phyloP scores from a whole-genome alignment of 345 rosid genomes.

The Isatis tinctoria region DNA sequence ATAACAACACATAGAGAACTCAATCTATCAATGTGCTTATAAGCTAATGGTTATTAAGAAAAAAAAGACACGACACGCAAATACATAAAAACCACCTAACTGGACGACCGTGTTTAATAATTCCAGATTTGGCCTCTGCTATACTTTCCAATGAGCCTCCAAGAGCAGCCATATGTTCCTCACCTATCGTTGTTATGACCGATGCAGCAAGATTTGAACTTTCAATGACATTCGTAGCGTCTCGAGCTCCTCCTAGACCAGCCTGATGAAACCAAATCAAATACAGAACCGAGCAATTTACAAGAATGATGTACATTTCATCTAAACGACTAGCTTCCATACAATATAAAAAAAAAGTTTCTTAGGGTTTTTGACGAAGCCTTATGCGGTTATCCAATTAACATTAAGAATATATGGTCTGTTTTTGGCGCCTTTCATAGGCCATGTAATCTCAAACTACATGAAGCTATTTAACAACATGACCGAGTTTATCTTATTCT shows the following conservation, averaged over 20 bases:
- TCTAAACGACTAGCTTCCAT: neutral
- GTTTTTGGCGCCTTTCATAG: slow-evolving; percentile 45
- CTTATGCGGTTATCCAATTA: slow-evolving; percentile 39
- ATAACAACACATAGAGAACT: neutral
- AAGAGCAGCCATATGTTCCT: slow-evolving; percentile 78
- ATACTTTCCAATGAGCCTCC: slow-evolving; percentile 90
- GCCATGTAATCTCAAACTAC: slow-evolving; percentile 47
- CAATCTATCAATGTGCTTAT: neutral
- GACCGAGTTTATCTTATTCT: slow-evolving; percentile 32
- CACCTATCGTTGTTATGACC: slow-evolving; percentile 74
- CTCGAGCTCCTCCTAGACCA: slow-evolving; percentile 89
- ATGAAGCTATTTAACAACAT: slow-evolving; percentile 39
- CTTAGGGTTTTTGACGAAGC: slow-evolving; percentile 64
- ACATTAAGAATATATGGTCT: slow-evolving; percentile 35
- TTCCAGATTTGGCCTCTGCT: slow-evolving; percentile 84
- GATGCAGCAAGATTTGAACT: slow-evolving; percentile 62
- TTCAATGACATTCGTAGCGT: slow-evolving; percentile 74
- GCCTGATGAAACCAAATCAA: slow-evolving; percentile 42
- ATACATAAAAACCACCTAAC: slow-evolving; percentile 55
- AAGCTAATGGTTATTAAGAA: neutral
- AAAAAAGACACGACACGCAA: neutral
- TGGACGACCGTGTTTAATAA: slow-evolving; percentile 65
- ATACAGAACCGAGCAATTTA: neutral
- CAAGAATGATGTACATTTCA: neutral
- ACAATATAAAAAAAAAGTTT: neutral